Evolutionary conservation across 164 flowering plant genomes (phyloP), one percentile per base, ranked within the genome.

Genomic region (Chloranthus sessilifolius): DNA sequence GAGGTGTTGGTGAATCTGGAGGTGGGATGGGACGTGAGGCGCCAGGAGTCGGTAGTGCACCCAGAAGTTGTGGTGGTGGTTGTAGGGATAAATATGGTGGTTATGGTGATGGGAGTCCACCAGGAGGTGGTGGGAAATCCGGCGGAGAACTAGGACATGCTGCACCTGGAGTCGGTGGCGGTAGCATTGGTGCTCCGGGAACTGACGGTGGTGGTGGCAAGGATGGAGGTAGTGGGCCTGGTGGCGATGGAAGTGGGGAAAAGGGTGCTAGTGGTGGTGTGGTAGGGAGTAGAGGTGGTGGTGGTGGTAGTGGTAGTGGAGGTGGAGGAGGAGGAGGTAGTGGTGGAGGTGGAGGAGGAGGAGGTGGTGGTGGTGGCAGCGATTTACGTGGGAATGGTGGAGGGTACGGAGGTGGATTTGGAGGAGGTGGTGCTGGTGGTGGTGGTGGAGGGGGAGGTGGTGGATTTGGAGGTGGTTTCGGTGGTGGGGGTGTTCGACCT

Each of bases 391-490:
- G 41, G 2, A 37, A 10, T 1, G 37, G 50, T 15, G 50, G 50
- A 5, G 50, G 50, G 5, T 1, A 7, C 8, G 50, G 50, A 1
- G 27, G 27, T 10, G 50, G 50, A 9, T 12, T 26, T 28, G 50
- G 50, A 7, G 9, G 5, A 4, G 50, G 50, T 8, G 50, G 50
- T 1, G 50, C 36, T 4, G 12, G 9, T 26, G 48, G 48, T 11
- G 50, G 50, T 17, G 50, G 50, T 2, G 12, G 15, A 10, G 50
- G 50, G 3, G 21, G 21, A 7, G 55, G 44, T 24, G 55, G 56
- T 39, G 58, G 58, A 14, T 11, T n/a, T 2, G 58, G 49, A 2
- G 49, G 49, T 0, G 45, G 56, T 3, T 20, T 11, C 6, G 55
- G 55, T 1, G 20, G 20, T 7, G 55, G 55, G 19, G 28, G 17